phyloP scores from a whole-genome alignment of 2,329 filamentous ascomycete genomes.

The Pseudogymnoascus sp. region DNA sequence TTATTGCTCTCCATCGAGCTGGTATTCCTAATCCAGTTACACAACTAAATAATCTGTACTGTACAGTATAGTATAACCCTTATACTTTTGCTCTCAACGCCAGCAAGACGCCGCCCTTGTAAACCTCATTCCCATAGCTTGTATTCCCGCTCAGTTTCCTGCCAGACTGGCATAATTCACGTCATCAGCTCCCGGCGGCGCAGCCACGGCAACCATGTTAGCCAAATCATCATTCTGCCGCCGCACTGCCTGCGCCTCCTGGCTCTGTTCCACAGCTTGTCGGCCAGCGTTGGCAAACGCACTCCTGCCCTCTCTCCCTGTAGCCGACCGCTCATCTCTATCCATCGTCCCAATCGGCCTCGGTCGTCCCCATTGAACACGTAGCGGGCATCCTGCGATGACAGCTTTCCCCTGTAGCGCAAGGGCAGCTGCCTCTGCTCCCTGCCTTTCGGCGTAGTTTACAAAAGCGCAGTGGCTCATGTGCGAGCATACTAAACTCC shows the following conservation, averaged over 20 bases:
- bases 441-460: slow-evolving; percentile 80
- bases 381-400: slow-evolving; percentile 80
- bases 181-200: slow-evolving; percentile 71
- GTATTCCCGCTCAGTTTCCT: slow-evolving; percentile 54
- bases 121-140: neutral
- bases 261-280: slow-evolving; percentile 26
- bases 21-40: neutral
- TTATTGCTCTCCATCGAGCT: neutral
- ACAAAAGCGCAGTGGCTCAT: slow-evolving; percentile 96
- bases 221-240: slow-evolving; percentile 22
- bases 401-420: slow-evolving; percentile 82
- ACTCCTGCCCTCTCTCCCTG: slow-evolving; percentile 68
- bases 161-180: slow-evolving; percentile 78
- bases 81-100: slow-evolving; percentile 1
- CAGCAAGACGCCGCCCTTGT: neutral
- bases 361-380: slow-evolving; percentile 87
- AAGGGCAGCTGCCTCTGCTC: slow-evolving; percentile 76
- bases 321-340: slow-evolving; percentile 70
- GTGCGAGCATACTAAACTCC: slow-evolving; percentile 90
- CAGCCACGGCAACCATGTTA: slow-evolving; percentile 45
- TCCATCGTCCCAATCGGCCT: slow-evolving; percentile 89
- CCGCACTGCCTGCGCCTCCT: slow-evolving; percentile 19
- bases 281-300: slow-evolving; percentile 41
- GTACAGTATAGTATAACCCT: slow-evolving; percentile 1
- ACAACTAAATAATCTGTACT: neutral